Base-by-base conservation (phyloP, 805 yeast genomes). In the Teunomyces funiuensis region DNA sequence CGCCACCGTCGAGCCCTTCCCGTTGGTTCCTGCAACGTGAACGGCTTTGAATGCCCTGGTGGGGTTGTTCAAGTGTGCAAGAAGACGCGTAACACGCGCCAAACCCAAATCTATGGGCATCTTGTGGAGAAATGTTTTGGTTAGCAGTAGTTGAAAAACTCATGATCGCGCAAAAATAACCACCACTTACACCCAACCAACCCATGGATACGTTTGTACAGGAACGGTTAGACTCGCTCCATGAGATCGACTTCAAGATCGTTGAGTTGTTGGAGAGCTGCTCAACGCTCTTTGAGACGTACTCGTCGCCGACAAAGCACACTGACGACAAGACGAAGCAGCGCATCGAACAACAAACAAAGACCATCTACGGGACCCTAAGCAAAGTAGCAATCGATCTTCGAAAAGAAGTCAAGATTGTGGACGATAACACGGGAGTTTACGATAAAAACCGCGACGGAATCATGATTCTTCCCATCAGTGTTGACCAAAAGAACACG, bases 21-120 rank as follows among this genome's bases (percentile, higher is more conserved):
- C 99, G 57, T 91, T 91, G 6, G 99, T 91, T 0, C 99, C 99
- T 0, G 97, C 97, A 3, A 93, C 76, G 57, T 93, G 99, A n/a
- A 93, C 68, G 0, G 88, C 81, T 46, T 78, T 77, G 54, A 80
- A 79, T 4, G 65, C 51, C 11, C 58, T 46, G 28, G 88, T 93
- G 0, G 96, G 97, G 51, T 80, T 77, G 0, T 88, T 88, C 15
- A 89, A 65, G 27, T 55, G 54, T 18, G 49, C 48, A 6, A 71
- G 60, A 17, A 71, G 58, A 33, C 50, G 54, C 3, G 54, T 39
- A 6, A 71, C 58, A 37, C 76, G 51, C 3, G 62, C 44, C 14
- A 71, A 55, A 6, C 71, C 72, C 31, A 71, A 51, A 42, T 68
- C 71, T 33, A 71, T 71, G 9, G 68, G 66, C 71, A 66, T 65